phyloP scores from a whole-genome alignment of 306 rosid genomes.

The Vicia villosa region DNA sequence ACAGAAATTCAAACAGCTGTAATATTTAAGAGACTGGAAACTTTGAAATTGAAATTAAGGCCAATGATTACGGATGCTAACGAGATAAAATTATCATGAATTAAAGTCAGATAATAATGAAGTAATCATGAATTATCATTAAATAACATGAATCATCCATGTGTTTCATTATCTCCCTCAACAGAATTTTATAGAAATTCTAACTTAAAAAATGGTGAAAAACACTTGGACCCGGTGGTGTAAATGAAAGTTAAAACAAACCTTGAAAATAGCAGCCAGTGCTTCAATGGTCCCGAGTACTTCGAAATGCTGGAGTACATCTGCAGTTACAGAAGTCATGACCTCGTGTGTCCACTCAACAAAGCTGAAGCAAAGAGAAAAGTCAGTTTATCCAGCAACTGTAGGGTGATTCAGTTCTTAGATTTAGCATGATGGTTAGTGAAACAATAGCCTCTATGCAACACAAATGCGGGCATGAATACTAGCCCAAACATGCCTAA shows the following conservation, averaged over 20 bases:
- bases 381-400: constrained; percentile 32
- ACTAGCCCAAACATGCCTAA: constrained; percentile 24
- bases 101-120: background rate
- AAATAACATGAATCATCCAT: constrained; percentile 3
- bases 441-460: constrained; percentile 1
- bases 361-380: constrained; percentile 68
- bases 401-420: background rate
- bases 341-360: constrained; percentile 81
- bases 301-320: constrained; percentile 66
- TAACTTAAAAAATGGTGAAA: constrained; percentile 28
- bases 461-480: constrained; percentile 12
- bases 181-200: background rate
- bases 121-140: background rate
- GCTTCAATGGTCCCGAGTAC: constrained; percentile 83
- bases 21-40: background rate
- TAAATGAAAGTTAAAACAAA: constrained; percentile 40
- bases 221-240: constrained; percentile 11
- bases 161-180: constrained; percentile 6
- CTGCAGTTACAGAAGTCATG: constrained; percentile 65
- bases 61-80: constrained; percentile 4
- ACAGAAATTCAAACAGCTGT: constrained; percentile 6
- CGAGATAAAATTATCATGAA: background rate
- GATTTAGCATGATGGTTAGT: constrained; percentile 9
- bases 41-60: background rate
- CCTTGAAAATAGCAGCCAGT: constrained; percentile 90